Evolutionary conservation across 768 basidiomycete genomes (phyloP).

Genomic region (Xanthoconium stramineum): DNA sequence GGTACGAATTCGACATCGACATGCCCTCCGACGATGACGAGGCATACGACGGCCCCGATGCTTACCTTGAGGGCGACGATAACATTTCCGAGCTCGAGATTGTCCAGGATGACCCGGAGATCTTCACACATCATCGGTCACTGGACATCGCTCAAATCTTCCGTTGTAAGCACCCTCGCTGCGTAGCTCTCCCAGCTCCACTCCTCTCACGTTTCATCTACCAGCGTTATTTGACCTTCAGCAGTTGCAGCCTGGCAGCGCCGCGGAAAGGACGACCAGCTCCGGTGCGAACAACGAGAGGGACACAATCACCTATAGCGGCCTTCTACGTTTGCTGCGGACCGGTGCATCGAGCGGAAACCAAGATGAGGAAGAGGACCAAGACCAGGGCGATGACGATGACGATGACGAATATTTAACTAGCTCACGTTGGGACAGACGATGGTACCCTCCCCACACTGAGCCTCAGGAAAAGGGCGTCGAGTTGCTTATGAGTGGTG

Average conservation of each 20-base stretch:
- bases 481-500: conserved; percentile 67
- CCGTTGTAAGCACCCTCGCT: conserved; percentile 22
- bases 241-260: conserved; percentile 15
- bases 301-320: conserved; percentile 21
- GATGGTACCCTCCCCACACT: conserved; percentile 41
- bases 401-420: conserved; percentile 30
- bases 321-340: conserved; percentile 24
- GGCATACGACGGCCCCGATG: conserved; percentile 34
- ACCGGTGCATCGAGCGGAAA: conserved; percentile 16
- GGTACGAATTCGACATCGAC: conserved; percentile 21
- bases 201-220: conserved; percentile 2
- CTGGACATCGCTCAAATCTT: conserved; percentile 26
- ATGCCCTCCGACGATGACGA: conserved; percentile 27
- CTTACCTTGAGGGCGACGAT: conserved; percentile 34
- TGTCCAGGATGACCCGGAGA: conserved; percentile 19
- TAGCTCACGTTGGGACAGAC: conserved; percentile 25
- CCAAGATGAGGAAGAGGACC: conserved; percentile 42
- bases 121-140: neutral
- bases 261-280: conserved; percentile 7
- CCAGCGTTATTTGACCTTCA: conserved; percentile 31
- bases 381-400: conserved; percentile 36
- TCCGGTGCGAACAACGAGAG: neutral
- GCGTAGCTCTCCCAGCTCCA: neutral
- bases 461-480: conserved; percentile 65
- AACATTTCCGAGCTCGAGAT: conserved; percentile 34